A percentile compares a stretch with the other conserved stretches of the same genome.
phyloP scores from a whole-genome alignment of 106 monocot genomes.

The Phalaenopsis equestris region DNA sequence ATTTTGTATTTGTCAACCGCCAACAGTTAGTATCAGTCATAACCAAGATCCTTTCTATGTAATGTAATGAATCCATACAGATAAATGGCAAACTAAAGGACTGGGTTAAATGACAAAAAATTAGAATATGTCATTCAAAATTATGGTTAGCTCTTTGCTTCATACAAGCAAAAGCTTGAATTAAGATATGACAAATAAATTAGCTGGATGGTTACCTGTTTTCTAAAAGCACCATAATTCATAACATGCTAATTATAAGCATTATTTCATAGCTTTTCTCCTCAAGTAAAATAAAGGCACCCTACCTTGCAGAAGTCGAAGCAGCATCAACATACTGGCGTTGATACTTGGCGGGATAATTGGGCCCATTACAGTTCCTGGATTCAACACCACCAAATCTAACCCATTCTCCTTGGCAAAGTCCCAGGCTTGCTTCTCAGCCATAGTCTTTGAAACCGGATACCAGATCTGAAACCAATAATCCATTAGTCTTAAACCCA shows the following conservation, averaged over 20 bases:
- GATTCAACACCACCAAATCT: conserved; percentile 82
- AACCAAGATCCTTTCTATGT: no score
- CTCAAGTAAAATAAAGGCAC: neutral
- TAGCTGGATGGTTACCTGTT: neutral
- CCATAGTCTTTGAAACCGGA: conserved; percentile 76
- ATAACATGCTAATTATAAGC: neutral
- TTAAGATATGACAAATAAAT: neutral
- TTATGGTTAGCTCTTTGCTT: neutral
- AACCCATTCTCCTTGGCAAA: conserved; percentile 63
- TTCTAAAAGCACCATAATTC: neutral
- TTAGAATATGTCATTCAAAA: neutral
- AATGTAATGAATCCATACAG: neutral
- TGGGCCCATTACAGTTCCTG: conserved; percentile 82
- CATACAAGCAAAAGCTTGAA: neutral
- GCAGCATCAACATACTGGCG: conserved; percentile 67
- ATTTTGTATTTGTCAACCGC: no score
- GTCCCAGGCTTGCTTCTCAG: conserved; percentile 88
- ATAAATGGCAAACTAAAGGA: neutral
- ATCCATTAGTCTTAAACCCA: neutral
- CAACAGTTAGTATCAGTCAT: no score
- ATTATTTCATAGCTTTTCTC: neutral
- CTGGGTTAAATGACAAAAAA: neutral
- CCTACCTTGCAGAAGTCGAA: conserved; percentile 66
- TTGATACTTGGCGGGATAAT: conserved; percentile 63
- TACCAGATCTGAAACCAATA: conserved; percentile 63